phyloP scores from a whole-genome alignment of 208 protist species.

The Herpetomonas muscarum region DNA sequence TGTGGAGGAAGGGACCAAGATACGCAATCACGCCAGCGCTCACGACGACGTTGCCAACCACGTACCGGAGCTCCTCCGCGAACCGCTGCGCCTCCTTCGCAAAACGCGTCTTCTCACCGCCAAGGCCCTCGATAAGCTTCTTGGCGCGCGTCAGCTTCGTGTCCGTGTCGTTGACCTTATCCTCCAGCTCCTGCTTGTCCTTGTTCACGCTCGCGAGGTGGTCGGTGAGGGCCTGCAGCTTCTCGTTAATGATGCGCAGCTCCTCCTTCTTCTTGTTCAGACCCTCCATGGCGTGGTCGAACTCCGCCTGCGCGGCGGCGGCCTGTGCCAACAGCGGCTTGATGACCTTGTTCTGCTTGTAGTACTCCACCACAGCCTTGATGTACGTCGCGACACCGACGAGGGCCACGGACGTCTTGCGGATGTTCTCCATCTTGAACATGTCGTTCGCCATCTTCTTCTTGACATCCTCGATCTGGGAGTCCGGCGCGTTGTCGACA shows the following conservation, averaged over 20 bases:
- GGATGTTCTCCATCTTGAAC: slow-evolving; percentile 94
- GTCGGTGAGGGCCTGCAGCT: slow-evolving; percentile 75
- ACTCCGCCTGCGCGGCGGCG: slow-evolving; percentile 83
- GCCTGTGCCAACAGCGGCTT: slow-evolving; percentile 90
- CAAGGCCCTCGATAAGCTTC: slow-evolving; percentile 93
- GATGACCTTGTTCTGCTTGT: slow-evolving; percentile 96
- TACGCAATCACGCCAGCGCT: slow-evolving; percentile 94
- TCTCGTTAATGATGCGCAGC: slow-evolving; percentile 88
- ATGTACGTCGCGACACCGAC: slow-evolving; percentile 97
- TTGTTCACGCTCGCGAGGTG: slow-evolving; percentile 82
- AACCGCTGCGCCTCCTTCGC: slow-evolving; percentile 75
- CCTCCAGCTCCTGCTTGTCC: slow-evolving; percentile 91
- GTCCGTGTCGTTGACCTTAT: slow-evolving; percentile 91
- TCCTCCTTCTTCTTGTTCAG: slow-evolving; percentile 92
- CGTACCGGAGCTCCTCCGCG: slow-evolving; percentile 75
- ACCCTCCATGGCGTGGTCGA: slow-evolving; percentile 75
- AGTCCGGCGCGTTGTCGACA: slow-evolving; percentile 80
- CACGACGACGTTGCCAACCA: slow-evolving; percentile 94
- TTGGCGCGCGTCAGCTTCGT: slow-evolving; percentile 93
- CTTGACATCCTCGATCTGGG: slow-evolving; percentile 93
- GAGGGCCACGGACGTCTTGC: slow-evolving; percentile 84
- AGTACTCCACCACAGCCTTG: slow-evolving; percentile 96
- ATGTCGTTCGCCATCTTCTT: slow-evolving; percentile 91
- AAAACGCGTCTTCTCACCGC: slow-evolving; percentile 94
- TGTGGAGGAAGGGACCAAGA: slow-evolving; percentile 93